Conservation (phyloP, 208 protist genomes). For the Trypanosomatidae sp. region DNA sequence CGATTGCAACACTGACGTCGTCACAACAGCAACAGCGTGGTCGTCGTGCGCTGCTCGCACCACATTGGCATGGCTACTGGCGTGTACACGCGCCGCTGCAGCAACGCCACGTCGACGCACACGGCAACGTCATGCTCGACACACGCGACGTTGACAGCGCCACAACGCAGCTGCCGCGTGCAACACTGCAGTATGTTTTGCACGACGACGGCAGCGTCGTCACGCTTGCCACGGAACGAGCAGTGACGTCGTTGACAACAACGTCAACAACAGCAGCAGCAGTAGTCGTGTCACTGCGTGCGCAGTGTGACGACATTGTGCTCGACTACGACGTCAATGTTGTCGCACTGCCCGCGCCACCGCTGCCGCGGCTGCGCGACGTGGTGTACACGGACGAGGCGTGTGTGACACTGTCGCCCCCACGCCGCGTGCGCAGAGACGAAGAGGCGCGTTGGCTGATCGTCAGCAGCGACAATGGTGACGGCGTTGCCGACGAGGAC, state of each 20-base stretch:
- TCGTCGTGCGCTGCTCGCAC: too few species aligned
- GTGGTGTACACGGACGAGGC: slow-evolving; percentile 65
- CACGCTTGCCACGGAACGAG: slow-evolving; percentile 1
- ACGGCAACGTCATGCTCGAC: slow-evolving; percentile 22
- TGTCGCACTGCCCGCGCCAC: slow-evolving; percentile 25
- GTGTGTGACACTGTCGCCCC: slow-evolving; percentile 41
- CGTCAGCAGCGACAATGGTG: too few species aligned
- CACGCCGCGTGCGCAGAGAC: slow-evolving; percentile 50
- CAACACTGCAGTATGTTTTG: slow-evolving; percentile 54
- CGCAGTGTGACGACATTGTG: slow-evolving; percentile 43
- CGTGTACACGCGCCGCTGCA: too few species aligned
- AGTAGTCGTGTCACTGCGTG: slow-evolving; percentile 16
- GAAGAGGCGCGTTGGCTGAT: slow-evolving; percentile 46
- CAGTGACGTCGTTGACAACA: too few species aligned
- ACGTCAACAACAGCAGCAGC: neutral
- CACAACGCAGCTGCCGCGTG: slow-evolving; percentile 24
- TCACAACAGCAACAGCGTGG: too few species aligned
- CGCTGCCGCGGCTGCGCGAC: slow-evolving; percentile 33
- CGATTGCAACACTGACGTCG: too few species aligned
- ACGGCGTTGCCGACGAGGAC: slow-evolving; percentile 18
- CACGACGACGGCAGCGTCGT: slow-evolving; percentile 53
- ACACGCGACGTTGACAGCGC: slow-evolving; percentile 57
- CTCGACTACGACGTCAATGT: slow-evolving; percentile 45
- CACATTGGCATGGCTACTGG: too few species aligned
- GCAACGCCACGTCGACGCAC: slow-evolving; percentile 41